A percentile compares a stretch with the other conserved stretches of the same genome.
phyloP scores from a whole-genome alignment of 768 basidiomycete genomes.

The Clitopilus passeckerianus region DNA sequence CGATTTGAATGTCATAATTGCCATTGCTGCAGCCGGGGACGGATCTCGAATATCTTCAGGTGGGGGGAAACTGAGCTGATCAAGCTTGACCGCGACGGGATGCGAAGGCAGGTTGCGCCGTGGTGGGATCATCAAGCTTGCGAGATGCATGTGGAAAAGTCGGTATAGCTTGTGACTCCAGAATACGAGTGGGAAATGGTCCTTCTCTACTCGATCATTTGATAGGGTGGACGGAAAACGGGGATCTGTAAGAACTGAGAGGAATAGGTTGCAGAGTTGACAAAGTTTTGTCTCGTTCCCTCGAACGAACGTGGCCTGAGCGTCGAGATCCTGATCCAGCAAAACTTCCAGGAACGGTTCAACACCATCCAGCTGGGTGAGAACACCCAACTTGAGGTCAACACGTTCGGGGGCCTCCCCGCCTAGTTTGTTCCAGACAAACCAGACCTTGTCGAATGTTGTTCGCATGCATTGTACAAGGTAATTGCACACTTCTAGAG shows the following conservation, averaged over 20 bases:
- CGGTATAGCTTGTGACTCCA: conserved; percentile 6
- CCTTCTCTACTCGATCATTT: neutral
- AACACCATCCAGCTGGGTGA: neutral
- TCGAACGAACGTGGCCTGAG: conserved; percentile 1
- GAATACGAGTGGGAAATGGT: neutral
- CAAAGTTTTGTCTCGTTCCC: conserved; percentile 8
- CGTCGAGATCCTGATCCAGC: neutral
- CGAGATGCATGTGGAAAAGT: conserved; percentile 8
- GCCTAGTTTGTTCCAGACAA: neutral
- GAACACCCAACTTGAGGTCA: neutral
- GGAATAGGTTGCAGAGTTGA: conserved; percentile 5
- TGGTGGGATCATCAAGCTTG: neutral
- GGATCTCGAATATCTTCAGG: conserved; percentile 1
- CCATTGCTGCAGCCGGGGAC: neutral
- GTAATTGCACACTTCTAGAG: neutral
- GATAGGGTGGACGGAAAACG: neutral
- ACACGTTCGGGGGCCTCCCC: neutral
- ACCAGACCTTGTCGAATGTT: conserved; percentile 5
- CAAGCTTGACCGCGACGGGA: conserved; percentile 1
- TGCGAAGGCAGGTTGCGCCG: conserved; percentile 7
- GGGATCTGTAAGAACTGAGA: conserved; percentile 7
- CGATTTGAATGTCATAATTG: neutral
- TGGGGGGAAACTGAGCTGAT: conserved; percentile 3
- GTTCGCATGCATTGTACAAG: conserved; percentile 4
- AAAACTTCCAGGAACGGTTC: neutral